Conservation (phyloP, 169 alveolate species). For the Eimeria acervulina region DNA sequence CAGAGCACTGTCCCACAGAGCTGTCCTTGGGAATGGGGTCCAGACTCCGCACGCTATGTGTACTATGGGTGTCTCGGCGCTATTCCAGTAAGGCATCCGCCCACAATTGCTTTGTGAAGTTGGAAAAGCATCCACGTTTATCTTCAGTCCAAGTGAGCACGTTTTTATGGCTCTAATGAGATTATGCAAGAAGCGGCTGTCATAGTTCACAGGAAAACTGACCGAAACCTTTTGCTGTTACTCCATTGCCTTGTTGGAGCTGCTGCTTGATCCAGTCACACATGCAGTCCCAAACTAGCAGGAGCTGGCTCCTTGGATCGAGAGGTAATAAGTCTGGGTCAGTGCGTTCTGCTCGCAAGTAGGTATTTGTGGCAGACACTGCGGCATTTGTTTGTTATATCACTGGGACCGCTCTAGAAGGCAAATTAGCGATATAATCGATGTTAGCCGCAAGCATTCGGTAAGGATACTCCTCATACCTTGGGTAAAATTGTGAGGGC, state of each 20-base stretch:
- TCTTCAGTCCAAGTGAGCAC: not conserved
- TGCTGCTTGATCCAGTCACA: constrained; percentile 89
- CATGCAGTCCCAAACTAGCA: constrained; percentile 90
- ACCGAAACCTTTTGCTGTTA: constrained; percentile 90
- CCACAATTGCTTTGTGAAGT: not conserved
- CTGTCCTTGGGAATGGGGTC: not conserved
- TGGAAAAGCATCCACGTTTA: not conserved
- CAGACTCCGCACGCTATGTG: not conserved
- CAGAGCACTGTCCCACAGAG: not conserved
- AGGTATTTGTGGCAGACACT: not conserved
- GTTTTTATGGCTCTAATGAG: not conserved
- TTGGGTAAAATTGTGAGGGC: constrained; percentile 87
- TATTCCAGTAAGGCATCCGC: not conserved
- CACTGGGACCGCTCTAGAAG: not conserved
- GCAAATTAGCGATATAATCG: not conserved
- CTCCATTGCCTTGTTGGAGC: constrained; percentile 88
- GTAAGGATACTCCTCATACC: constrained; percentile 25
- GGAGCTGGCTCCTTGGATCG: constrained; percentile 89
- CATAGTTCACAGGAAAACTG: constrained; percentile 77
- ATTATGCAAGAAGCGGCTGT: not conserved
- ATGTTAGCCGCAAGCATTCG: not conserved
- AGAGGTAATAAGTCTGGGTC: constrained; percentile 57
- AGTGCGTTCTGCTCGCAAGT: constrained; percentile 68
- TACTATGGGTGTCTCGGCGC: not conserved
- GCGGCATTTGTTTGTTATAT: not conserved